Evolutionary conservation across 352 stramenopile genomes (phyloP).

Genomic region (Nothophytophthora sp.): DNA sequence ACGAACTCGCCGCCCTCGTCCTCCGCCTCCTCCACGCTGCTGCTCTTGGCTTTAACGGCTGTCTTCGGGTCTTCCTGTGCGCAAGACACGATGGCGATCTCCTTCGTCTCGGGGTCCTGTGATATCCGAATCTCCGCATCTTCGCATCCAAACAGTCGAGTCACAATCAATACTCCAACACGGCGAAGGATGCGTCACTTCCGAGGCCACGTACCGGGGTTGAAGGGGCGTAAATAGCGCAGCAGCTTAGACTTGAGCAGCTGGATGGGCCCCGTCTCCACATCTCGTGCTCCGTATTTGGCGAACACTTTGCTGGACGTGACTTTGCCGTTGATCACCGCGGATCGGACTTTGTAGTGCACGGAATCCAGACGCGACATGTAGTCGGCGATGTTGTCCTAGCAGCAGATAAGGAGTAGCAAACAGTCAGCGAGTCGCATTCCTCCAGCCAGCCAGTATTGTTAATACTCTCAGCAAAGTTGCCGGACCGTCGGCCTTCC

Average conservation of each 20-base stretch:
- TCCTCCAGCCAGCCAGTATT: too few species aligned
- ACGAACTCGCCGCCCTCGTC: conserved; percentile 27
- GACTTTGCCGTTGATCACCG: conserved; percentile 45
- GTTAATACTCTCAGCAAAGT: too few species aligned
- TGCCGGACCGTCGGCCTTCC: background rate
- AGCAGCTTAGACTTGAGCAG: conserved; percentile 82
- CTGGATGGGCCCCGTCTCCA: conserved; percentile 78
- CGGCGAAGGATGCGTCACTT: background rate
- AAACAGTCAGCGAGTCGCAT: background rate
- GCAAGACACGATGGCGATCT: conserved; percentile 71
- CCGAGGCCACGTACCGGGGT: conserved; percentile 40
- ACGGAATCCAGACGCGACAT: conserved; percentile 78
- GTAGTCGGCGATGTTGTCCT: conserved; percentile 58
- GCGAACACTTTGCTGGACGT: conserved; percentile 74
- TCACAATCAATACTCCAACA: conserved; percentile 1
- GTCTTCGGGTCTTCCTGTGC: conserved; percentile 9
- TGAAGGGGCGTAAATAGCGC: conserved; percentile 75
- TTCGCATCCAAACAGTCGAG: conserved; percentile 3
- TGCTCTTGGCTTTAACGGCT: conserved; percentile 5
- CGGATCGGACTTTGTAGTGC: conserved; percentile 69
- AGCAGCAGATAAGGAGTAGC: background rate
- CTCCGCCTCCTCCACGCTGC: conserved; percentile 5
- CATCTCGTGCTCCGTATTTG: conserved; percentile 83
- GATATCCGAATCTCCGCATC: conserved; percentile 73
- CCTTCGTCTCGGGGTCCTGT: conserved; percentile 31